Evolutionary conservation across 768 basidiomycete species (phyloP).

Genomic region (Cystobasidium tubakii): DNA sequence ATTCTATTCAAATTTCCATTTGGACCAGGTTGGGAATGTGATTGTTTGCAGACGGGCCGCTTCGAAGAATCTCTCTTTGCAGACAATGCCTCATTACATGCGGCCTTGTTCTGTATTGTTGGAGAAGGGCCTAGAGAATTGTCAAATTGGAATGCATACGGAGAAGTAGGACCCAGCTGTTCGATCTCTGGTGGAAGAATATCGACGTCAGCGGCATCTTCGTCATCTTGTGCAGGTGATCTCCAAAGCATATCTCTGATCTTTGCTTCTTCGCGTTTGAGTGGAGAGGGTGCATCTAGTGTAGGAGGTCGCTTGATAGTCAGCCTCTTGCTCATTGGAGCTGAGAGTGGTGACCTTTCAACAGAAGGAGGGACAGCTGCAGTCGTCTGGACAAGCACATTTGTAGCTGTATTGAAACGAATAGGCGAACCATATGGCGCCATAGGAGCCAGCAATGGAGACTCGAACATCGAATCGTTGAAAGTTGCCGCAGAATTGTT

Average conservation of each 20-base stretch:
- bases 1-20: not conserved
- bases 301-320: not conserved
- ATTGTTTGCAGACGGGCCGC: not conserved
- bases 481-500: not conserved
- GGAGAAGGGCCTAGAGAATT: not conserved
- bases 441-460: not conserved
- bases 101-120: not conserved
- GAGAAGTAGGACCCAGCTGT: constrained; percentile 9
- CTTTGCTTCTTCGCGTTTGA: not conserved
- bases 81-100: too few relatives aligned
- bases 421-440: not conserved
- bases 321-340: not conserved
- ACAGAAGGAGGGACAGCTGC: not conserved
- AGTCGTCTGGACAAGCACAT: not conserved
- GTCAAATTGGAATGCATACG: not conserved
- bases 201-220: not conserved
- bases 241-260: constrained; percentile 34
- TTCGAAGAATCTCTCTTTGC: not conserved
- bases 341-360: not conserved
- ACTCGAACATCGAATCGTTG: constrained; percentile 19
- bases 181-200: constrained; percentile 21
- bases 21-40: constrained; percentile 4
- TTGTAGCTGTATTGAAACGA: not conserved
- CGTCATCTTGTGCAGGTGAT: not conserved
- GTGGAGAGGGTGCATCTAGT: not conserved